Base-by-base conservation (phyloP, 441 rosid species). In the Adansonia madagascariensis region DNA sequence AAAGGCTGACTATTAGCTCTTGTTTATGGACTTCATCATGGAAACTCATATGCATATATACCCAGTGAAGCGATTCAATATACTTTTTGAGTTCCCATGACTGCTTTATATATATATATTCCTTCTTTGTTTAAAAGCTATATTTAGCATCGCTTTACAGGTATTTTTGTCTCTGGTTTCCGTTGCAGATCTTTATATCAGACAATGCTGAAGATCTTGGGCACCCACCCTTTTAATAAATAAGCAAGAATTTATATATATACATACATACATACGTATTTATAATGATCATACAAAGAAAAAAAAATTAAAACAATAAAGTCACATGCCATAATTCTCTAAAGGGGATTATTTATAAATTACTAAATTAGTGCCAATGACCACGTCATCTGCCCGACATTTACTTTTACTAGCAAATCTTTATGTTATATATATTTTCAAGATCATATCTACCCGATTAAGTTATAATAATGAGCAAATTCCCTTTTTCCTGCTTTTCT, bases 11-110 rank as follows among this genome's bases (percentile, higher is more conserved):
- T 39, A 1, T 68, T 4, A 68, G 17, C 57, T 22, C 57, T 69
- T 49, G 20, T 69, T 49, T 24, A 49, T 49, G 57, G 57, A 69
- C 6, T 44, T 77, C 70, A 35, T 62, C 78, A 27, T 60, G 39
- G 8, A 60, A 60, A 60, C n/a, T 61, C 43, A 27, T 41, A 61
- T 61, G 65, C 41, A 69, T 59, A 43, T 22, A 6, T 27, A 2
- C 41, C 11, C 39, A 60, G 12, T 47, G 12, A 47, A 47, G 12
- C 52, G 12, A 47, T 47, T 47, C 52, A 7, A 44, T 44, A 43
- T 55, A 47, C 2, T 47, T 9, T 47, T 27, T 0, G 4, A 0
- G 5, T 39, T 39, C 43, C 43, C 43, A 50, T 49, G 4, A 49
- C 57, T 53, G 57, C 57, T 12, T 2, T 49, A 49, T 11, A 10